phyloP scores from a whole-genome alignment of 1,139 yeast genomes.

The Pichia sp. region DNA sequence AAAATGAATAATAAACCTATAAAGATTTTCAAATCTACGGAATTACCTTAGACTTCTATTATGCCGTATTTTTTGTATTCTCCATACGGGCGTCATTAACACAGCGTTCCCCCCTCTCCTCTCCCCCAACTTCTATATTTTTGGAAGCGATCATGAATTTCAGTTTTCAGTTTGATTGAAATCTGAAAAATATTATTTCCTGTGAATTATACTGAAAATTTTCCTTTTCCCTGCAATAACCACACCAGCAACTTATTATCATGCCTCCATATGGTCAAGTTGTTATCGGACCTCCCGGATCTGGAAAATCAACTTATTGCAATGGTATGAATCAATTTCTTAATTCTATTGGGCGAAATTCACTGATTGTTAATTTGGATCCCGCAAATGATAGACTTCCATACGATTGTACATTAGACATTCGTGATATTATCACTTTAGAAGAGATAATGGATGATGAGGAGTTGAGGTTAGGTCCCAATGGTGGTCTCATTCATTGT shows the following conservation, averaged over 20 bases:
- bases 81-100: no score
- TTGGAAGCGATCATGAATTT: no score
- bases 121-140: no score
- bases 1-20: no score
- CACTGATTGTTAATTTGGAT: constrained; percentile 76
- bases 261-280: constrained; percentile 77
- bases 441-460: constrained; percentile 89
- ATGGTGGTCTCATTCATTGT: constrained; percentile 91
- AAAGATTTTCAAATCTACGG: no score
- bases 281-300: constrained; percentile 96
- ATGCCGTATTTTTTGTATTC: no score
- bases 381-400: constrained; percentile 87
- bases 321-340: constrained; percentile 87
- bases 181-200: no score
- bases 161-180: no score
- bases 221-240: background rate
- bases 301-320: constrained; percentile 95
- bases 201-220: no score
- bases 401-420: constrained; percentile 81
- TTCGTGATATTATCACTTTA: constrained; percentile 75
- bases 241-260: background rate
- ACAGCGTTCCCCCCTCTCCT: no score
- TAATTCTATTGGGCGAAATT: constrained; percentile 87
- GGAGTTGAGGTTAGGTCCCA: constrained; percentile 65
- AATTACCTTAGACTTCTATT: no score